These are phyloP conservation scores for Lepidium sativum DNA, from an alignment of 345 rosid species.

Conservation along the genomic window DNA sequence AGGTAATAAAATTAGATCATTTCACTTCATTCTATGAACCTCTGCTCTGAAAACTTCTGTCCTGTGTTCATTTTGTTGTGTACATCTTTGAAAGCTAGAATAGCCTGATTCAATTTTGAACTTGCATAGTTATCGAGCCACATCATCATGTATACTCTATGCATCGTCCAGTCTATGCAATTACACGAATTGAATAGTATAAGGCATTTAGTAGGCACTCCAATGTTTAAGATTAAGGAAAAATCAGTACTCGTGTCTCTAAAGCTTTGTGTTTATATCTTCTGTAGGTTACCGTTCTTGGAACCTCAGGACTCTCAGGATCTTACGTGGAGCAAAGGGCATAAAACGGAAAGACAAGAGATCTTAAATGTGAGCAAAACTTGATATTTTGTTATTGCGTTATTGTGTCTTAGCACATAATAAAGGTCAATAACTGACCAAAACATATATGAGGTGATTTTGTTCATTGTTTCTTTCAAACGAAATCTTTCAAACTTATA, in stretches of 20 bases:
- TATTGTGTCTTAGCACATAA: constrained; percentile 15
- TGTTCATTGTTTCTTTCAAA: constrained; percentile 7
- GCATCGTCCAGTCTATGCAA: background rate
- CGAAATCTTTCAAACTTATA: constrained; percentile 3
- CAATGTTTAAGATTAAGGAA: background rate
- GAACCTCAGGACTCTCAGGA: constrained; percentile 89
- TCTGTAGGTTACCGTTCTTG: constrained; percentile 76
- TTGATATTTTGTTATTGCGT: constrained; percentile 10
- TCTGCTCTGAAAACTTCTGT: background rate
- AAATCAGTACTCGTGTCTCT: background rate
- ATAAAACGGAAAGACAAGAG: constrained; percentile 7
- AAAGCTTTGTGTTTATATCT: background rate
- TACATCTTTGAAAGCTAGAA: constrained; percentile 1
- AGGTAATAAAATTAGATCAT: constrained; percentile 40
- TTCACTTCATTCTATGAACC: background rate
- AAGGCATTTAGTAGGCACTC: background rate
- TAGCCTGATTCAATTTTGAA: background rate
- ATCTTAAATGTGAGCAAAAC: background rate
- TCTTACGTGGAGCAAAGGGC: constrained; percentile 86
- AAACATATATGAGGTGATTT: constrained; percentile 3
- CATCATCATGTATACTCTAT: background rate
- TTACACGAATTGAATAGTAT: background rate
- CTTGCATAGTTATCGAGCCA: background rate
- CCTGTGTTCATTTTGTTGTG: background rate
- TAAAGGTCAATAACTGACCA: constrained; percentile 22